Evolutionary conservation across 2,329 filamentous ascomycete genomes (phyloP).

Genomic region (Paramyrothecium roridum): DNA sequence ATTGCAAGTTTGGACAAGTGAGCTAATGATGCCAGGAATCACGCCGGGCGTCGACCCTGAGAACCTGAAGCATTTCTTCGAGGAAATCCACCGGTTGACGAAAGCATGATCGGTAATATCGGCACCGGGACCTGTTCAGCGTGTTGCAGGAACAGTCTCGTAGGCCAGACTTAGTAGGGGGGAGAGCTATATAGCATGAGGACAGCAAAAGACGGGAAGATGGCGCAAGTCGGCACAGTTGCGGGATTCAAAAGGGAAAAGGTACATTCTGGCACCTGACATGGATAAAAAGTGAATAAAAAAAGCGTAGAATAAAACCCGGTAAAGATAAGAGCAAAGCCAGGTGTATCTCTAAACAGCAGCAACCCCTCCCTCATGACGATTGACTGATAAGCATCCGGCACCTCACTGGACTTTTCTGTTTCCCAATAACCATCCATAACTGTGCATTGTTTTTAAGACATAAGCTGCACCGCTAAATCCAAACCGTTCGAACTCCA

Average conservation of each 20-base stretch:
- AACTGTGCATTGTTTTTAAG: background rate
- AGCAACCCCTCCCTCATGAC: background rate
- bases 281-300: background rate
- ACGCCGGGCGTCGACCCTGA: constrained; percentile 94
- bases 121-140: no score
- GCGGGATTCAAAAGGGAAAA: background rate
- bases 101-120: constrained; percentile 28
- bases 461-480: background rate
- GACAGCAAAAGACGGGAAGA: background rate
- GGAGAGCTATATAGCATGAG: background rate
- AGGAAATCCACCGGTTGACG: constrained; percentile 78
- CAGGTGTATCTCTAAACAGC: background rate
- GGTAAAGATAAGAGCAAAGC: no score
- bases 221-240: background rate
- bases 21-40: constrained; percentile 57
- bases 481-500: background rate
- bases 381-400: background rate
- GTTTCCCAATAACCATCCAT: background rate
- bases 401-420: background rate
- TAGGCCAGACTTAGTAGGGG: background rate
- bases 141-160: background rate
- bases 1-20: background rate
- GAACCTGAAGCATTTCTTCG: constrained; percentile 87
- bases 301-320: background rate
- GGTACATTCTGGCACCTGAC: background rate